phyloP scores from a whole-genome alignment of 495 filamentous ascomycete genomes.

The Cercophora sp. region DNA sequence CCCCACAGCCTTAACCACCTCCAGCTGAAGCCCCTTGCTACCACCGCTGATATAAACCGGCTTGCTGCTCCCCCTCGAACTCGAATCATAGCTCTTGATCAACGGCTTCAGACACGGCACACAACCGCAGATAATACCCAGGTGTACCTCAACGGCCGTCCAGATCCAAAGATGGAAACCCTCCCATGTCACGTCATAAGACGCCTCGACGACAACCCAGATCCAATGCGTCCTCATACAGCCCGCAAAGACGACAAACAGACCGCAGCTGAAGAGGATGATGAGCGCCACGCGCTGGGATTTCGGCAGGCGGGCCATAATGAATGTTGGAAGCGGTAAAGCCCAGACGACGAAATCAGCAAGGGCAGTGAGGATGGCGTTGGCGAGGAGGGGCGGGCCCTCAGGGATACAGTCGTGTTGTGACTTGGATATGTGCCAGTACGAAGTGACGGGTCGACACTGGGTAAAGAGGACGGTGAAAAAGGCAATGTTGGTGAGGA shows the following conservation, averaged over 20 bases:
- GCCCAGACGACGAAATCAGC: conserved; percentile 40
- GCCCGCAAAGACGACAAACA: conserved; percentile 22
- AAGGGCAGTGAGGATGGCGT: conserved; percentile 29
- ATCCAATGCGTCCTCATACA: conserved; percentile 26
- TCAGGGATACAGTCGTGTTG: conserved; percentile 25
- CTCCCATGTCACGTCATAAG: conserved; percentile 36
- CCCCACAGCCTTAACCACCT: too few relatives aligned
- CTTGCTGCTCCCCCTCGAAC: not conserved
- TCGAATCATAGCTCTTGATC: conserved; percentile 10
- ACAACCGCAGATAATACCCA: conserved; percentile 39
- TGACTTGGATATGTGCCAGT: conserved; percentile 28
- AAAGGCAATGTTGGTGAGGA: conserved; percentile 21
- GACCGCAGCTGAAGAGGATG: conserved; percentile 22
- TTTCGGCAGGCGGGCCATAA: conserved; percentile 22
- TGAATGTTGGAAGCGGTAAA: conserved; percentile 38
- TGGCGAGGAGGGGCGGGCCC: conserved; percentile 20
- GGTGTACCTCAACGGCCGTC: conserved; percentile 40
- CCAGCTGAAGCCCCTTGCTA: not conserved
- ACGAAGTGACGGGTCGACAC: conserved; percentile 17
- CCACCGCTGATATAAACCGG: not conserved
- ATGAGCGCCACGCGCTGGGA: conserved; percentile 23
- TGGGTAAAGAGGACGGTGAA: conserved; percentile 34
- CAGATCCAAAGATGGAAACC: conserved; percentile 38
- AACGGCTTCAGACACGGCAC: conserved; percentile 37
- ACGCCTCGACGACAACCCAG: conserved; percentile 22